Evolutionary conservation across 208 protist species (phyloP).

Genomic region (Jaenimonas drosophilae): DNA sequence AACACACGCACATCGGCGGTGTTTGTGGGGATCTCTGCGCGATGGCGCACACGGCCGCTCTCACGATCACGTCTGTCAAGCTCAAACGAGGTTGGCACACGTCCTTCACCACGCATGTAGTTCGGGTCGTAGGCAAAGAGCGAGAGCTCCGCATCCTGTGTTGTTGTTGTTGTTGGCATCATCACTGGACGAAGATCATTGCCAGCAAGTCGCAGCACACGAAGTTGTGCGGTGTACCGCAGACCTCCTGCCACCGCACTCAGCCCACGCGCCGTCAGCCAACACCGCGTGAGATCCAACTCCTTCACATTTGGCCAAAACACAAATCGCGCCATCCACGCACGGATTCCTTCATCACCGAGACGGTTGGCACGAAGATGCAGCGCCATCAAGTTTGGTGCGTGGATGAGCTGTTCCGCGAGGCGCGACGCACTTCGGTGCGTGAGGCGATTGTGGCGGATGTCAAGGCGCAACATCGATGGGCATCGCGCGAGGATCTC

Average conservation of each 20-base stretch:
- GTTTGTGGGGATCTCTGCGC: constrained; percentile 10
- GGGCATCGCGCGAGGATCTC: constrained; percentile 30
- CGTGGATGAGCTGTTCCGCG: constrained; percentile 19
- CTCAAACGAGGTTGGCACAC: constrained; percentile 70
- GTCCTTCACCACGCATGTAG: constrained; percentile 34
- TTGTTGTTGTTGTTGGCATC: not conserved
- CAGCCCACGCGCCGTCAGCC: constrained; percentile 33
- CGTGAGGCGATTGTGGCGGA: constrained; percentile 50
- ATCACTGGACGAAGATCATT: constrained; percentile 32
- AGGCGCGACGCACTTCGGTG: constrained; percentile 13
- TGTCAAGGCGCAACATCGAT: constrained; percentile 21
- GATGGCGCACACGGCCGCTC: constrained; percentile 43
- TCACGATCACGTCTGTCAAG: constrained; percentile 58
- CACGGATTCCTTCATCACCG: constrained; percentile 28
- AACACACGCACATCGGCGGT: constrained; percentile 5
- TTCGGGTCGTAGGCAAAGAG: constrained; percentile 59
- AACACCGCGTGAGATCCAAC: constrained; percentile 63
- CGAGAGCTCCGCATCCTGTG: constrained; percentile 8
- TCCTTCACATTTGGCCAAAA: constrained; percentile 37
- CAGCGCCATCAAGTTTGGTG: constrained; percentile 19
- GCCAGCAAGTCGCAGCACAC: constrained; percentile 42
- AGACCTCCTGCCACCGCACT: constrained; percentile 17
- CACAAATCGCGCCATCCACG: constrained; percentile 16
- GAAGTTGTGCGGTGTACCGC: constrained; percentile 14
- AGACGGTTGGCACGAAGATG: constrained; percentile 50